Conservation (phyloP, 192 early-diverging fungal genomes). For the Martensiomyces pterosporus region DNA sequence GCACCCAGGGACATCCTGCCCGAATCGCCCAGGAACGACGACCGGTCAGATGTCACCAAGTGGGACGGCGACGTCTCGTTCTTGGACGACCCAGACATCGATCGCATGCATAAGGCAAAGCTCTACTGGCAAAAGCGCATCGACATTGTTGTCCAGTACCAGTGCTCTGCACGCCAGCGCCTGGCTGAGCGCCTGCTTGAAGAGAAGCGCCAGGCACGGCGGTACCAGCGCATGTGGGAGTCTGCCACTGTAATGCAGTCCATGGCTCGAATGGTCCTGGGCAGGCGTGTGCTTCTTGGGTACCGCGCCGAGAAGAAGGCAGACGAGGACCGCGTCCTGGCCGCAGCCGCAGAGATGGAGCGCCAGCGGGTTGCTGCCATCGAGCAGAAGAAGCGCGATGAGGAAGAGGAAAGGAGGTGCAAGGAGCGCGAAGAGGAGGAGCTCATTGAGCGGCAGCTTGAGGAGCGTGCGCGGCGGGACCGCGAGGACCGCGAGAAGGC, state of each 20-base stretch:
- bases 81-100: constrained; percentile 36
- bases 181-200: constrained; percentile 52
- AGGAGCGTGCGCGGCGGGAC: constrained; percentile 7
- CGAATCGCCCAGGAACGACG: neutral
- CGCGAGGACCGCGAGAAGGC: constrained; percentile 12
- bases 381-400: constrained; percentile 4
- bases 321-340: constrained; percentile 6
- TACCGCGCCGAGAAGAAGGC: constrained; percentile 19
- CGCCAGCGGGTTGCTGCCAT: neutral
- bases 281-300: constrained; percentile 31
- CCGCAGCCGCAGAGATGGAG: neutral
- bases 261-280: constrained; percentile 54
- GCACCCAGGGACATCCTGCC: neutral
- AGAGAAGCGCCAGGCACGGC: constrained; percentile 49
- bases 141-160: constrained; percentile 50
- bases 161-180: constrained; percentile 39
- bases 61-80: constrained; percentile 24
- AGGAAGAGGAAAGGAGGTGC: too few relatives aligned
- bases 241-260: constrained; percentile 52
- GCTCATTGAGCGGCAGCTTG: constrained; percentile 8
- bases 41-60: neutral
- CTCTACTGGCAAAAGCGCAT: constrained; percentile 49
- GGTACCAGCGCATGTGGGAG: constrained; percentile 54
- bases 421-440: constrained; percentile 19
- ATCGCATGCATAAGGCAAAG: constrained; percentile 47